Evolutionary conservation across 352 stramenopile genomes (phyloP).

Genomic region (Lagenidium giganteum): DNA sequence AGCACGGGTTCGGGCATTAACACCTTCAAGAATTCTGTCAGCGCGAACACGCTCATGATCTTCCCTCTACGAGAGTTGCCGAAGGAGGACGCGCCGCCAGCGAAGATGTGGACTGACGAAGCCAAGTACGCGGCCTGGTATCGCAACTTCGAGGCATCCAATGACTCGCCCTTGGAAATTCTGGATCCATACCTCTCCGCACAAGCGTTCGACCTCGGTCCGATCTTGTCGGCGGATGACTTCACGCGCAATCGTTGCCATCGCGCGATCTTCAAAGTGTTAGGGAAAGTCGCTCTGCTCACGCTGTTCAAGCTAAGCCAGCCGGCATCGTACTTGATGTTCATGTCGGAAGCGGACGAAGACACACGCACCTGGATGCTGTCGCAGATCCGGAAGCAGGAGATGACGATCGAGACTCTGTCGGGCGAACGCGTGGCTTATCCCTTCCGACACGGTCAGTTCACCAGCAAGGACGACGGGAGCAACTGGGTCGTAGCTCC

Average conservation of each 20-base stretch:
- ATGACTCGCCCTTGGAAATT: constrained; percentile 6
- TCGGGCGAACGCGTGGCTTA: constrained; percentile 17
- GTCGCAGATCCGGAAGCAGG: constrained; percentile 7
- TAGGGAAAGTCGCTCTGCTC: constrained; percentile 21
- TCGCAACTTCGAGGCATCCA: constrained; percentile 6
- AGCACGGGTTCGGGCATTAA: constrained; percentile 10
- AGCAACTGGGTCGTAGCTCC: constrained; percentile 22
- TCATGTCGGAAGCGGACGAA: constrained; percentile 18
- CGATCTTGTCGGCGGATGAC: constrained; percentile 3
- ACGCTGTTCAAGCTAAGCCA: constrained; percentile 13
- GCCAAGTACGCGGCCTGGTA: constrained; percentile 15
- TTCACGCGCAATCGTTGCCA: constrained; percentile 14
- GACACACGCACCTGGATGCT: constrained; percentile 20
- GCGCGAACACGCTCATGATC: constrained; percentile 15
- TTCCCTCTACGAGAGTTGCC: constrained; percentile 15
- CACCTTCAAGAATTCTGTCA: constrained; percentile 19
- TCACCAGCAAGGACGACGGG: constrained; percentile 20
- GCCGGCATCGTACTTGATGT: constrained; percentile 25
- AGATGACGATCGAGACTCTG: constrained; percentile 14
- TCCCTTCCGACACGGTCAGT: constrained; percentile 12
- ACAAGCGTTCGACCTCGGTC: neutral
- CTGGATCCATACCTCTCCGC: constrained; percentile 7
- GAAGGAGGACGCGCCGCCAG: neutral
- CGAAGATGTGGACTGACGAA: constrained; percentile 17
- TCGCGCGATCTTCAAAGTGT: constrained; percentile 24